Base-by-base conservation (phyloP, 2,329 filamentous ascomycete genomes). In the Fusarium devonianum region DNA sequence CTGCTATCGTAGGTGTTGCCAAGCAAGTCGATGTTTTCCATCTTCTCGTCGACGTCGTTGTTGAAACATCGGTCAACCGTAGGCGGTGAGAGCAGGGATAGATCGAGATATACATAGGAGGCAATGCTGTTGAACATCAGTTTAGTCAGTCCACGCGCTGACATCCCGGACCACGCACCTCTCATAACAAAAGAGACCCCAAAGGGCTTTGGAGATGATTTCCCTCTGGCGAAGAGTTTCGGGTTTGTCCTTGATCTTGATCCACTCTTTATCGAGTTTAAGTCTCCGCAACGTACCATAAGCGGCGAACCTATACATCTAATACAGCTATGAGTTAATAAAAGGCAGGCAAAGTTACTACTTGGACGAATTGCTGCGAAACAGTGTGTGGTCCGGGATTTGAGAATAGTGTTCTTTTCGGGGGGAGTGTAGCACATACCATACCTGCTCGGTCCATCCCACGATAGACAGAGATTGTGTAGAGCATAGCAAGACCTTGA, bases 281-380 rank as follows among this genome's bases (percentile, higher is more conserved):
- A 57, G 30, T 13, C 47, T 16, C 3, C 40, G 32, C 14, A 61
- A 44, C 58, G 63, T 62, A 10, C 67, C 54, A 14, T 47, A 57
- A 4, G 61, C 50, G 2, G 59, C 54, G 2, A 58, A 57, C 2
- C 60, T 61, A 39, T 62, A 67, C 35, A 64, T 55, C 33, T 53
- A 28, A 5, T 29, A 2, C 5, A 11, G 4, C 16, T n/a, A 9
- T 44, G 10, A 16, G 8, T 3, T 21, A 3, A 8, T n/a, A n/a
- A n/a, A n/a, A n/a, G n/a, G n/a, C n/a, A n/a, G n/a, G n/a, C n/a
- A n/a, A n/a, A n/a, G n/a, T n/a, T n/a, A n/a, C n/a, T n/a, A n/a
- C n/a, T n/a, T n/a, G n/a, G n/a, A n/a, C n/a, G n/a, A n/a, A n/a
- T n/a, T n/a, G n/a, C n/a, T n/a, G n/a, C n/a, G n/a, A n/a, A n/a